Evolutionary conservation across 345 rosid species (phyloP), one percentile per base, ranked within the genome.

Genomic region (Aquilaria sinensis): DNA sequence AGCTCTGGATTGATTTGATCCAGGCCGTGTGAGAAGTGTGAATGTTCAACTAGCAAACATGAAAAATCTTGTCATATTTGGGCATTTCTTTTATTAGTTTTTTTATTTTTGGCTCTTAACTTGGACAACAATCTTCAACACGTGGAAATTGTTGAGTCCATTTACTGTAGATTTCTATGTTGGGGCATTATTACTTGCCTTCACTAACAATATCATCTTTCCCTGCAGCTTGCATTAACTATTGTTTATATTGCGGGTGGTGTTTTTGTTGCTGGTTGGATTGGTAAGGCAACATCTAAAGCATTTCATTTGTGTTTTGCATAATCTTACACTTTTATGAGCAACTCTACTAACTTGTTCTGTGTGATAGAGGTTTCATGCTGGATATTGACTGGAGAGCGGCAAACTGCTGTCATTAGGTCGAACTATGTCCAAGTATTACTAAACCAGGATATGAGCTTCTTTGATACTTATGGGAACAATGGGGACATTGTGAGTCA

Each of bases 401-500:
- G 99, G 74, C 99, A 94, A 85, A 90, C 99, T 14, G 99, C 99
- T 74, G 97, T 94, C 74, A 94, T 94, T 67, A 85, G 99, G 76
- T 90, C 96, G 60, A 82, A 74, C 57, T 94, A 94, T 79, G 99
- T 94, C 66, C 89, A 90, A 77, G 99, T 94, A 31, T 70, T 94
- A 54, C 85, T 94, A 59, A 94, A 90, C 82, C 99, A 94, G 74
- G 99, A 94, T 77, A 94, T 94, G 97, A 94, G 97, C 71, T 94
- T 94, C 81, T 94, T 94, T 50, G 99, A 94, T 74, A 94, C 99
- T 47, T 94, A 94, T 67, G 99, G 99, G 65, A 88, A 94, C 68
- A 94, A 94, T 62, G 99, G 99, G 64, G 99, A 94, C 82, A 90
- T 94, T 61, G 99, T 94, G 59, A 94, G 99, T 77, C 99, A 94